Base-by-base conservation (phyloP, 768 basidiomycete species). In the Mycena floridula region DNA sequence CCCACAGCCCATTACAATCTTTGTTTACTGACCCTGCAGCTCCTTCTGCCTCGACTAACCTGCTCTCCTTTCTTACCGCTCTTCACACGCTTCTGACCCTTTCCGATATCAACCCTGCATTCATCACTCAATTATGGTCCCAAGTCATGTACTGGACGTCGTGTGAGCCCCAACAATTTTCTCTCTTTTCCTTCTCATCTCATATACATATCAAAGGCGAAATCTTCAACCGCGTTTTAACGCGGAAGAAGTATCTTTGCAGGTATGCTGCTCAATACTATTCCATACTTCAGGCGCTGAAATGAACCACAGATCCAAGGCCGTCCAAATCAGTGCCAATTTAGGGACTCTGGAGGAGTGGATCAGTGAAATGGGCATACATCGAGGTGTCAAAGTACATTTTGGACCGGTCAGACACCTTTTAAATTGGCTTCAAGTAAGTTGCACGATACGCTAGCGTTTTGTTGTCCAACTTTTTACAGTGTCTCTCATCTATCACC, bases 131-230 rank as follows among this genome's bases (percentile, higher is more conserved):
- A 60, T 73, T 94, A 40, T 95, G 93, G 82, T 94, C 92, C 1
- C 96, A 99, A 63, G 81, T 96, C n/a, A 85, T 96, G 71, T 97
- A 94, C 60, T 99, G 96, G 96, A 85, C 92, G 43, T 85, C 92
- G 20, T 90, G 92, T 89, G 72, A 72, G 82, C 60, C n/a, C n/a
- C 54, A n/a, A 20, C 24, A 11, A 22, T 44, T 24, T 16, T 41
- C 27, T 36, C 18, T 30, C n/a, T n/a, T n/a, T n/a, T n/a, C n/a
- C 16, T 22, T 25, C 4, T 42, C 11, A 16, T 40, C 41, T 25
- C 55, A 53, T 11, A 50, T 37, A 32, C 32, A 42, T 28, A 32
- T 18, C 27, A 49, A 44, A 90, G 88, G 88, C 59, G 88, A 90
- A 63, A 74, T 84, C 32, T 90, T 91, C 65, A 92, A 91, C 58